Evolutionary conservation across 306 rosid species (phyloP).

Genomic region (Malus sylvestris): DNA sequence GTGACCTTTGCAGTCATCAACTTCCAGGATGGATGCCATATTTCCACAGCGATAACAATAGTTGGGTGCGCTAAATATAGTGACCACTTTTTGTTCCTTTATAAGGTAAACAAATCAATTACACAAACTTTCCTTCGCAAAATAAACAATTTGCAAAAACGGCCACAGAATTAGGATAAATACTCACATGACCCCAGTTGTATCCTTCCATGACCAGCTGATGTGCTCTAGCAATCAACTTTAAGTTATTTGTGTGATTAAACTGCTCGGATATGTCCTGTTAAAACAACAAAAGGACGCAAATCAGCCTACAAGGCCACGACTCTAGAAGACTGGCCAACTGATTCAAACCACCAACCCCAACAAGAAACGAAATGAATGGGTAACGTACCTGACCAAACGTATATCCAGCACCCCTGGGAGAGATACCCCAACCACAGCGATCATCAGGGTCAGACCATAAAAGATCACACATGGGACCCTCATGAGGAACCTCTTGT

Average conservation of each 20-base stretch:
- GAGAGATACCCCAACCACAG: slow-evolving; percentile 98
- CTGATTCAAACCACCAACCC: background rate
- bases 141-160: background rate
- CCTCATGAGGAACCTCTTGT: slow-evolving; percentile 98
- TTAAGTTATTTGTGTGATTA: slow-evolving; percentile 83
- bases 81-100: slow-evolving; percentile 94
- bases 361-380: background rate
- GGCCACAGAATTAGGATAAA: background rate
- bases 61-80: slow-evolving; percentile 92
- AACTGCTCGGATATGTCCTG: slow-evolving; percentile 96
- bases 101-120: slow-evolving; percentile 6
- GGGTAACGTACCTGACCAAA: slow-evolving; percentile 69
- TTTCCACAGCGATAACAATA: slow-evolving; percentile 94
- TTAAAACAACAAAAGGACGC: slow-evolving; percentile 9
- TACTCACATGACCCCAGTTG: slow-evolving; percentile 86
- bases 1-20: slow-evolving; percentile 91
- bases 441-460: slow-evolving; percentile 99
- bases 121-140: background rate
- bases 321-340: background rate
- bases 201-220: slow-evolving; percentile 99
- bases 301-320: background rate
- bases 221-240: slow-evolving; percentile 95
- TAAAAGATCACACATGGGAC: slow-evolving; percentile 94
- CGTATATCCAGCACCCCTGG: slow-evolving; percentile 93
- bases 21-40: slow-evolving; percentile 95